A percentile compares a stretch with the other conserved stretches of the same genome.
These are phyloP conservation scores for Arthroderma uncinatum DNA, from an alignment of 2,329 filamentous ascomycete species.

Conservation along the genomic window DNA sequence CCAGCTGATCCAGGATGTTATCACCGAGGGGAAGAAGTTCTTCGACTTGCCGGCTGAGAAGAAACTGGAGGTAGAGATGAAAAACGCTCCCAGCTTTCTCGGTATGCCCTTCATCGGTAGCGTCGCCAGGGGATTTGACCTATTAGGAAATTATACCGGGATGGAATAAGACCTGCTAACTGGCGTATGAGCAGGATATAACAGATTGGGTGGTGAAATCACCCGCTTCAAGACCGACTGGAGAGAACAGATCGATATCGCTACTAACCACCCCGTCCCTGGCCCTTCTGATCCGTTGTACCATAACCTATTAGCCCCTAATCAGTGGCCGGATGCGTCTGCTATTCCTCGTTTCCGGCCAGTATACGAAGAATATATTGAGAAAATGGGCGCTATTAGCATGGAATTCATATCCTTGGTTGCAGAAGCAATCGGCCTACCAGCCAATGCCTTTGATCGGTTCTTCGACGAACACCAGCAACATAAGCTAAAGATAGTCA, in stretches of 20 bases:
- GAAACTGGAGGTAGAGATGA: constrained; percentile 66
- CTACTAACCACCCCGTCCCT: constrained; percentile 62
- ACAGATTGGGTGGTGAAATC: constrained; percentile 45
- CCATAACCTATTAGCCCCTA: constrained; percentile 63
- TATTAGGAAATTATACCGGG: no score
- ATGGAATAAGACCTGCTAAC: not conserved
- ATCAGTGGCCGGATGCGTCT: constrained; percentile 61
- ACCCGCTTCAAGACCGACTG: constrained; percentile 68
- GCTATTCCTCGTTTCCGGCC: constrained; percentile 56
- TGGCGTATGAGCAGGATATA: constrained; percentile 21
- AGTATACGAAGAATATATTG: constrained; percentile 64
- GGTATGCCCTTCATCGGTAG: constrained; percentile 50
- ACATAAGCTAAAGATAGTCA: constrained; percentile 83
- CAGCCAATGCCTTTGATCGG: constrained; percentile 56
- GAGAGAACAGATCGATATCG: constrained; percentile 77
- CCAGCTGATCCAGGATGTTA: constrained; percentile 53
- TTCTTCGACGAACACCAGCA: constrained; percentile 65
- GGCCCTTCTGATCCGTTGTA: constrained; percentile 53
- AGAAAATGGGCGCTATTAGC: constrained; percentile 60
- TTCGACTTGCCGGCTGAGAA: constrained; percentile 66
- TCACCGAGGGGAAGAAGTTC: constrained; percentile 57
- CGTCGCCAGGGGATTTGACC: not conserved
- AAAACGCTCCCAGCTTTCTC: constrained; percentile 60
- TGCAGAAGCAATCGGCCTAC: constrained; percentile 69
- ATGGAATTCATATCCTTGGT: constrained; percentile 67